Evolutionary conservation across 306 rosid species (phyloP).

Genomic region (Rubus idaeus): DNA sequence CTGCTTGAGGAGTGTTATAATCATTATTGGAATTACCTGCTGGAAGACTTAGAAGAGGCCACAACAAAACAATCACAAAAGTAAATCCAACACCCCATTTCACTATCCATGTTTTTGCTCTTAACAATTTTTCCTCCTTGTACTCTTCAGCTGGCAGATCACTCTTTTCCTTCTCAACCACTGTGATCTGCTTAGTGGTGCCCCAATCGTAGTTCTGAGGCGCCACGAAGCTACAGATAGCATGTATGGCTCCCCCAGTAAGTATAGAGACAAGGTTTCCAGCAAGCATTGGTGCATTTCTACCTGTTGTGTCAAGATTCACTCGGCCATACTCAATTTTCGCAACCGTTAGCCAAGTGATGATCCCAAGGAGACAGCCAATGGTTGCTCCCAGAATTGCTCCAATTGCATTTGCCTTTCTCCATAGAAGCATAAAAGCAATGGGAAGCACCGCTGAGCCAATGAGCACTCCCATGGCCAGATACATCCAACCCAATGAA

Average conservation of each 20-base stretch:
- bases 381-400: constrained; percentile 70
- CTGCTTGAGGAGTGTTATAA: not conserved
- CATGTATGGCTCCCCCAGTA: constrained; percentile 69
- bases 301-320: constrained; percentile 76
- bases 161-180: constrained; percentile 74
- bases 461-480: constrained; percentile 85
- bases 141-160: constrained; percentile 71
- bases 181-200: constrained; percentile 67
- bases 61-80: constrained; percentile 60
- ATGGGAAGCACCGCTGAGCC: constrained; percentile 95
- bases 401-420: constrained; percentile 78
- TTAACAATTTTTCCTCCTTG: constrained; percentile 56
- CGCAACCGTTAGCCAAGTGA: constrained; percentile 74
- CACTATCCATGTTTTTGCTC: constrained; percentile 76
- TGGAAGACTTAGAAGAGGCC: constrained; percentile 88
- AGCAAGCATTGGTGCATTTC: constrained; percentile 92
- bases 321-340: constrained; percentile 61
- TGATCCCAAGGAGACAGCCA: constrained; percentile 77
- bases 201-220: constrained; percentile 95
- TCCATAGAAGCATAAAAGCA: constrained; percentile 89
- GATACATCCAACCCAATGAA: constrained; percentile 93
- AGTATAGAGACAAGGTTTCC: constrained; percentile 86
- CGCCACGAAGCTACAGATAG: constrained; percentile 55
- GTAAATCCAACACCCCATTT: constrained; percentile 89
- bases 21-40: constrained; percentile 50